phyloP scores from a whole-genome alignment of 257 asterid species.

The Lycium ferocissimum region DNA sequence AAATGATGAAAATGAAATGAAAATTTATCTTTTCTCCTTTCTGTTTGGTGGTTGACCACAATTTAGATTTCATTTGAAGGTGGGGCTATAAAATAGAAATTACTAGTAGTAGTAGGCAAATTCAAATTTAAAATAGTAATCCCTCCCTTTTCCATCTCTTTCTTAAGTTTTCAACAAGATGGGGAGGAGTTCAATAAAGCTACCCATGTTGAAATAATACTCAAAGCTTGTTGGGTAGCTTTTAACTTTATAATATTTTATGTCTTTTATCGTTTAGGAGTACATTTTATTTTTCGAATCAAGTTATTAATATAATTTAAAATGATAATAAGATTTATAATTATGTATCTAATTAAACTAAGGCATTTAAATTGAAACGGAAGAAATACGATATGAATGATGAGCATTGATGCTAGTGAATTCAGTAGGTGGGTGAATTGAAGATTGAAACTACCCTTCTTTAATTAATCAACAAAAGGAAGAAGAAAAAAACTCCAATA shows the following conservation, averaged over 20 bases:
- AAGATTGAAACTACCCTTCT: no score
- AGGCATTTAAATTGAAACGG: no score
- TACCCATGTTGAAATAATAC: slow-evolving; percentile 3
- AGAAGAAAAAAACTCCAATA: no score
- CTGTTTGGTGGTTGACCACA: no score
- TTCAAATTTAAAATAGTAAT: slow-evolving; percentile 28
- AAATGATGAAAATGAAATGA: neutral
- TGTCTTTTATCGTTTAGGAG: neutral
- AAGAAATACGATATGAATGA: no score
- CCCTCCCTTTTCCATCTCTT: slow-evolving; percentile 29
- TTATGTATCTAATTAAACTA: no score
- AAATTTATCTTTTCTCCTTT: no score
- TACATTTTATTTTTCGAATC: neutral
- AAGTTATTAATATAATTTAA: neutral
- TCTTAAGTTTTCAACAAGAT: slow-evolving; percentile 18
- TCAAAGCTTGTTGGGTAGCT: neutral
- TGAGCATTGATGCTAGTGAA: no score
- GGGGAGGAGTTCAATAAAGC: slow-evolving; percentile 27
- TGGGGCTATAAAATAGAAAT: neutral
- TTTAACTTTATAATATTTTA: neutral
- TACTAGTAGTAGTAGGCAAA: neutral
- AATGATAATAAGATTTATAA: neutral
- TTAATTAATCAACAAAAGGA: no score
- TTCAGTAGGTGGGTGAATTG: no score
- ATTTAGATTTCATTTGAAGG: neutral